Evolutionary conservation across 2,329 filamentous ascomycete genomes (phyloP).

Genomic region (Cladosporium colombiae): DNA sequence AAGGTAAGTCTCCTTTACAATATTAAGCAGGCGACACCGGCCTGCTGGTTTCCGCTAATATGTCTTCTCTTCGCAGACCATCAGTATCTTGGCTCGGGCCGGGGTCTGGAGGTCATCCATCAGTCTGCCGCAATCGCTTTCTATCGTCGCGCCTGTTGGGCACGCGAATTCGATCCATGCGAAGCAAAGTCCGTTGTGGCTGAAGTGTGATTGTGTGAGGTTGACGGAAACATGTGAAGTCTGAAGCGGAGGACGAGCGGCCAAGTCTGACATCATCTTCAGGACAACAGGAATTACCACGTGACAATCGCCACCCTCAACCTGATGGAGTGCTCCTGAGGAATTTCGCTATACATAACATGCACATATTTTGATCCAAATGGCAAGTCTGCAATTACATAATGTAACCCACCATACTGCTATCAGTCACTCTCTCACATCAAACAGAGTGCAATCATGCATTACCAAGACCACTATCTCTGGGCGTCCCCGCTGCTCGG

Average conservation of each 20-base stretch:
- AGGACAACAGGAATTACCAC: neutral
- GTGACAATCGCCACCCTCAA: neutral
- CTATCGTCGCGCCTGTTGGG: neutral
- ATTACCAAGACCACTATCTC: conserved; percentile 16
- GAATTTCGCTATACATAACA: neutral
- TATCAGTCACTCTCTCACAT: neutral
- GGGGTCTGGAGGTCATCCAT: neutral
- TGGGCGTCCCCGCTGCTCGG: conserved; percentile 5
- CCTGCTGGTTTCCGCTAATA: neutral
- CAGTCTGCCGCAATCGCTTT: neutral
- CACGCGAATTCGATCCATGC: neutral
- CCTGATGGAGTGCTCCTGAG: neutral
- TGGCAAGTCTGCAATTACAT: neutral
- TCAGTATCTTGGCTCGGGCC: neutral
- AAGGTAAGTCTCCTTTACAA: neutral
- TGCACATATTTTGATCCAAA: neutral
- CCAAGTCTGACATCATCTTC: neutral
- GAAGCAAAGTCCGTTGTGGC: neutral
- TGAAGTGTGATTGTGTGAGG: neutral
- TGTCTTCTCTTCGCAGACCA: neutral
- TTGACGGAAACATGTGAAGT: neutral
- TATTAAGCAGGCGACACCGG: neutral
- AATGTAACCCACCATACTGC: neutral
- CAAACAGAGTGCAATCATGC: neutral
- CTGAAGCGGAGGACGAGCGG: neutral